Evolutionary conservation across 192 early-diverging fungal genomes (phyloP), one percentile per base, ranked within the genome.

Genomic region (Rhizophagus prolifer): DNA sequence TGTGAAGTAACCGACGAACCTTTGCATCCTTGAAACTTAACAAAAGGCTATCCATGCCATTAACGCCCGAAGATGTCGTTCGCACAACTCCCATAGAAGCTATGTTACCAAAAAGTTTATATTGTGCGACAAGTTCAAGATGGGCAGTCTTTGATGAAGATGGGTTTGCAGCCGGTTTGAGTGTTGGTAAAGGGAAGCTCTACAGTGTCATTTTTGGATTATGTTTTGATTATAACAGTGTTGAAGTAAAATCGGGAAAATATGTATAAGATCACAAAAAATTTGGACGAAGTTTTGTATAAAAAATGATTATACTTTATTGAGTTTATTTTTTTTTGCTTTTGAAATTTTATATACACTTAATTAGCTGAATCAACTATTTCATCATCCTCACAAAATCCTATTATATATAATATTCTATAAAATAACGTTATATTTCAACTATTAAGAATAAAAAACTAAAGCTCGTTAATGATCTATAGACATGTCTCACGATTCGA

Each of bases 11-110:
- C n/a, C 60, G 72, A 81, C 76, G 28, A 82, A 94, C 93, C 89
- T 95, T 95, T 28, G 94, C 94, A 82, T 95, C 94, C 68, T 82
- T 85, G 75, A 95, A 95, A 50, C 86, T 90, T 70, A 95, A 81
- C 47, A 95, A 76, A 70, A 95, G 75, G 76, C 91, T 89, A 79
- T 95, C 93, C 67, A 90, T 85, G 12, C 88, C 91, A 67, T 85
- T 83, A 60, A 85, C 79, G 21, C 91, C 92, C 12, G 84, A 81
- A 9, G 90, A 88, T 5, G 85, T 82, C n/a, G 91, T 93, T 58
- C 87, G 80, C 10, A 95, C 89, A 23, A 86, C 86, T 13, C 90
- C 92, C 75, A 94, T 89, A 10, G 91, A 90, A 1, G 91, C 84
- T 34, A 94, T 82, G 63, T 85, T 87, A 8, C 93, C 94, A 65